These are phyloP conservation scores for Talaromyces sp. DNA, from an alignment of 2,329 filamentous ascomycete species.

Conservation along the genomic window DNA sequence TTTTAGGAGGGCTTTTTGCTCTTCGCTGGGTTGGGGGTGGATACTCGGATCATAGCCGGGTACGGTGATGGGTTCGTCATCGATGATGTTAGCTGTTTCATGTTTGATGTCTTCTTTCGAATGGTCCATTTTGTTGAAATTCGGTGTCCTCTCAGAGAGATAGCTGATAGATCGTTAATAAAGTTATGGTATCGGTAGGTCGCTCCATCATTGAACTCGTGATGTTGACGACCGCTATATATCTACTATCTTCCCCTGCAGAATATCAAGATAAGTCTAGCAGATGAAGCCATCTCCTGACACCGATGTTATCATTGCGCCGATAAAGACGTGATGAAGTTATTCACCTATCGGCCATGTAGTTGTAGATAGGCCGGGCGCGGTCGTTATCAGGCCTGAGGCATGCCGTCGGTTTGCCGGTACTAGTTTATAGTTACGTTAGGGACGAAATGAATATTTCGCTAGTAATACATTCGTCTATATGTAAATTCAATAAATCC, in stretches of 20 bases:
- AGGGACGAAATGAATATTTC: too few relatives aligned
- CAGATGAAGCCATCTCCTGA: not conserved
- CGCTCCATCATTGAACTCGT: not conserved
- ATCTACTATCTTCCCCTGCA: not conserved
- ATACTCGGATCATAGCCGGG: slow-evolving; percentile 15
- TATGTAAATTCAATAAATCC: too few relatives aligned
- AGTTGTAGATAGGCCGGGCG: not conserved
- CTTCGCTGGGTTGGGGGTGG: not conserved
- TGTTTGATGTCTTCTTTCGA: not conserved
- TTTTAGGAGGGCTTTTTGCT: slow-evolving; percentile 6
- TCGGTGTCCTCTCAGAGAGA: not conserved
- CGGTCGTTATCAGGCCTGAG: slow-evolving; percentile 19
- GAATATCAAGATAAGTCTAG: not conserved
- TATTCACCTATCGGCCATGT: slow-evolving; percentile 13
- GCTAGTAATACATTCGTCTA: too few relatives aligned
- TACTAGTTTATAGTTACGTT: too few relatives aligned
- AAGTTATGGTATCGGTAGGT: not conserved
- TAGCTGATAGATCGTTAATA: too few relatives aligned
- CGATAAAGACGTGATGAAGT: slow-evolving; percentile 20
- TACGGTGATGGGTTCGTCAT: not conserved
- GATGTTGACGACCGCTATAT: not conserved
- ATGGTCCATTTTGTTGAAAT: not conserved
- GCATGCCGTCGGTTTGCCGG: slow-evolving; percentile 24
- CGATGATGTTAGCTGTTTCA: not conserved
- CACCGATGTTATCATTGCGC: slow-evolving; percentile 21